phyloP scores from a whole-genome alignment of 2,329 filamentous ascomycete genomes.

The Lanzia echinophila region DNA sequence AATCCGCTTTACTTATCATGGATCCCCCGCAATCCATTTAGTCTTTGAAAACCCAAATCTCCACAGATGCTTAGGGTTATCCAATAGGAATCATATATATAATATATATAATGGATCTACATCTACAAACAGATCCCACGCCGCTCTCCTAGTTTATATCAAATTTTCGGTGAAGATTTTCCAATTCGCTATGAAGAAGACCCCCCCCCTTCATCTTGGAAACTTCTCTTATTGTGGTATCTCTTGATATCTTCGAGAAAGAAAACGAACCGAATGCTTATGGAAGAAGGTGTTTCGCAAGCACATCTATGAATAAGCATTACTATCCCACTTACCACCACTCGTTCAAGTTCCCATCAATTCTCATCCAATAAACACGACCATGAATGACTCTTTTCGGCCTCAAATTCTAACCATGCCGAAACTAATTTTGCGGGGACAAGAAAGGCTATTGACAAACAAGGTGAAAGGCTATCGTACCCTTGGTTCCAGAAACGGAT shows the following conservation, averaged over 20 bases:
- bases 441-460: no score
- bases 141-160: not conserved
- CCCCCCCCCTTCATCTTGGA: no score
- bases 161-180: not conserved
- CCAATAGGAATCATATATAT: not conserved
- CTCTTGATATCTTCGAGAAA: no score
- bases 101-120: not conserved
- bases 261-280: no score
- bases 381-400: not conserved
- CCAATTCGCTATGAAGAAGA: not conserved
- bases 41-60: not conserved
- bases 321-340: no score
- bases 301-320: no score
- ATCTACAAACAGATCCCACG: not conserved
- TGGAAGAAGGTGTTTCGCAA: no score
- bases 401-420: not conserved
- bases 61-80: not conserved
- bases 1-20: no score
- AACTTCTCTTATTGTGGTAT: no score
- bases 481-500: not conserved
- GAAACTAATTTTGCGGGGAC: slow-evolving; percentile 1
- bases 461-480: no score
- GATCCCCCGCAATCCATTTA: no score
- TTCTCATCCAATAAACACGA: not conserved
- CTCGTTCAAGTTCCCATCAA: no score